Percentiles rank a stretch among this genome's conserved stretches.
Evolutionary conservation across 2,329 filamentous ascomycete genomes (phyloP).

Genomic region (Paraphaeosphaeria sporulosa): DNA sequence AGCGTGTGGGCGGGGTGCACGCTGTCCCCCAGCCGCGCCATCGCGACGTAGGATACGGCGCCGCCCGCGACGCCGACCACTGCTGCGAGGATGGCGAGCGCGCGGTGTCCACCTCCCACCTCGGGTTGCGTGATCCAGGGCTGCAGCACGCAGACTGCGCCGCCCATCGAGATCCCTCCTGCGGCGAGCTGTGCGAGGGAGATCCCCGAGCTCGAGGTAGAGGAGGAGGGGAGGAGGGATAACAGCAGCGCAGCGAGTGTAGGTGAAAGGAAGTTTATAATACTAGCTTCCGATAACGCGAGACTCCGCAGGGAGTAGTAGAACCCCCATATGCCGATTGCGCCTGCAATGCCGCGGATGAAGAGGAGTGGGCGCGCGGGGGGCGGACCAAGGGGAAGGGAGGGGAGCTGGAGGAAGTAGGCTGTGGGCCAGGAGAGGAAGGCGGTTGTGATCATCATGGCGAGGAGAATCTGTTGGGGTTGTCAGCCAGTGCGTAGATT

Average conservation of each 20-base stretch:
- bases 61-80: neutral
- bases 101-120: neutral
- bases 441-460: conserved; percentile 4
- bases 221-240: neutral
- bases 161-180: neutral
- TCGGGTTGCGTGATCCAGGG: neutral
- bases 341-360: conserved; percentile 6
- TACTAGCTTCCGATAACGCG: neutral
- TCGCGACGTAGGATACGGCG: neutral
- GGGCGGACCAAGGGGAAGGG: neutral
- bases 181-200: neutral
- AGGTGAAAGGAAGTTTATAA: conserved; percentile 6
- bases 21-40: neutral
- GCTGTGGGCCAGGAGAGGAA: conserved; percentile 3
- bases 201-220: neutral
- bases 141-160: conserved; percentile 6
- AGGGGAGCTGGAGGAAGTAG: neutral
- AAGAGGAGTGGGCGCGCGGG: neutral
- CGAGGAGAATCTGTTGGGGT: conserved; percentile 4
- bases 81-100: neutral
- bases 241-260: conserved; percentile 3
- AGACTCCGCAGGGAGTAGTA: conserved; percentile 7
- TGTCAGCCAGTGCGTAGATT: neutral
- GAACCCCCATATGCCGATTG: conserved; percentile 9
- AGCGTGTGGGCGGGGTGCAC: conserved; percentile 2